These are phyloP conservation scores for Limnanthes douglasii DNA, from an alignment of 345 rosid species.

Conservation along the genomic window DNA sequence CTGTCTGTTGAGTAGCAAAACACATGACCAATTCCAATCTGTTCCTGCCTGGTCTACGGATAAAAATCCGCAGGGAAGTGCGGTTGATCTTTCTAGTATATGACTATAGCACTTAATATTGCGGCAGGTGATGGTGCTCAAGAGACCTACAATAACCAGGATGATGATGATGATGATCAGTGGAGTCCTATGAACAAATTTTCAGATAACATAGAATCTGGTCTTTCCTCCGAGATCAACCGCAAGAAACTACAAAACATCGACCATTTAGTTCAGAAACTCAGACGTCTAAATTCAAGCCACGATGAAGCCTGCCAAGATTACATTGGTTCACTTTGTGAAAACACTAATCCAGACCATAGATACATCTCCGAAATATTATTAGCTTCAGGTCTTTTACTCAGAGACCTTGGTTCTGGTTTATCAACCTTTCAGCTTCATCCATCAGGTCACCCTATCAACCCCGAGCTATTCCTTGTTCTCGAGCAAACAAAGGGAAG, in stretches of 20 bases:
- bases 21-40: no score
- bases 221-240: constrained; percentile 45
- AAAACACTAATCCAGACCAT: constrained; percentile 71
- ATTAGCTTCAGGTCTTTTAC: constrained; percentile 88
- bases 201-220: constrained; percentile 18
- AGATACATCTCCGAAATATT: constrained; percentile 91
- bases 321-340: constrained; percentile 88
- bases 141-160: constrained; percentile 13
- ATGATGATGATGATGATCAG: constrained; percentile 28
- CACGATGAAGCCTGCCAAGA: constrained; percentile 85
- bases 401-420: constrained; percentile 55
- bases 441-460: constrained; percentile 74
- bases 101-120: no score
- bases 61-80: no score
- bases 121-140: constrained; percentile 24
- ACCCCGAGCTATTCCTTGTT: constrained; percentile 78
- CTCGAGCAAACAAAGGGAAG: constrained; percentile 81
- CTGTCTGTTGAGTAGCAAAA: no score
- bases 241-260: constrained; percentile 76
- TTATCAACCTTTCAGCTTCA: constrained; percentile 63
- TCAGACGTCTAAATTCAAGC: constrained; percentile 59
- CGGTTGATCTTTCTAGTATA: no score
- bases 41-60: no score
- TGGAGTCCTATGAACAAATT: constrained; percentile 30
- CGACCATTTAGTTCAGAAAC: constrained; percentile 86